A percentile compares a stretch with the other conserved stretches of the same genome.
phyloP scores from a whole-genome alignment of 805 yeast species.

The Saccharomycopsis vini region DNA sequence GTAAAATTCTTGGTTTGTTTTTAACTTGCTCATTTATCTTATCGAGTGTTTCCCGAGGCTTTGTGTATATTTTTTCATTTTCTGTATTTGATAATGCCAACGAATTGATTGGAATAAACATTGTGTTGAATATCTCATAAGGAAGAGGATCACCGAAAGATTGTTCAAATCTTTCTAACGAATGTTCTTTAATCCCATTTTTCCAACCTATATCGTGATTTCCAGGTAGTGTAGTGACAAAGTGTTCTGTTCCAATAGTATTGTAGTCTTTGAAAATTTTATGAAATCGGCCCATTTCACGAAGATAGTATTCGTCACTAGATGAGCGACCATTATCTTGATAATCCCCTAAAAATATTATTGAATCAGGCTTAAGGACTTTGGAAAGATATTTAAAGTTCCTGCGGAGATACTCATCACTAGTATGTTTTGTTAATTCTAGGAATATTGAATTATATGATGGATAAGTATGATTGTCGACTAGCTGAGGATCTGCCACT shows the following conservation, averaged over 20 bases:
- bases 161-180: slow-evolving; percentile 54
- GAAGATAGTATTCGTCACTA: slow-evolving; percentile 34
- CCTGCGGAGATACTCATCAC: slow-evolving; percentile 75
- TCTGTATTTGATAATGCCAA: slow-evolving; percentile 67
- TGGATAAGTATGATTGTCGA: slow-evolving; percentile 84
- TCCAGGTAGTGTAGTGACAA: slow-evolving; percentile 57
- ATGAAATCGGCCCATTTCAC: slow-evolving; percentile 63
- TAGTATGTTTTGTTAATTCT: slow-evolving; percentile 45
- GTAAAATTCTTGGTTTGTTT: slow-evolving; percentile 51
- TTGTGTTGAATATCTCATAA: slow-evolving; percentile 50
- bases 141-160: slow-evolving; percentile 59
- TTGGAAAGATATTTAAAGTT: slow-evolving; percentile 57
- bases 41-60: slow-evolving; percentile 46
- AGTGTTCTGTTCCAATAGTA: slow-evolving; percentile 32
- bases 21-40: slow-evolving; percentile 25
- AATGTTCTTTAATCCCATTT: slow-evolving; percentile 49
- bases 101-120: slow-evolving; percentile 69
- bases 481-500: slow-evolving; percentile 90
- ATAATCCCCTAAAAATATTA: slow-evolving; percentile 79
- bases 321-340: slow-evolving; percentile 96
- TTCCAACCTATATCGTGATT: slow-evolving; percentile 97
- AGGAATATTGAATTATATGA: slow-evolving; percentile 43
- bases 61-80: slow-evolving; percentile 33
- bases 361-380: slow-evolving; percentile 61
- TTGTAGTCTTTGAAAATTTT: slow-evolving; percentile 48